Conservation (phyloP, 257 asterid species). For the Agastache rugosa region DNA sequence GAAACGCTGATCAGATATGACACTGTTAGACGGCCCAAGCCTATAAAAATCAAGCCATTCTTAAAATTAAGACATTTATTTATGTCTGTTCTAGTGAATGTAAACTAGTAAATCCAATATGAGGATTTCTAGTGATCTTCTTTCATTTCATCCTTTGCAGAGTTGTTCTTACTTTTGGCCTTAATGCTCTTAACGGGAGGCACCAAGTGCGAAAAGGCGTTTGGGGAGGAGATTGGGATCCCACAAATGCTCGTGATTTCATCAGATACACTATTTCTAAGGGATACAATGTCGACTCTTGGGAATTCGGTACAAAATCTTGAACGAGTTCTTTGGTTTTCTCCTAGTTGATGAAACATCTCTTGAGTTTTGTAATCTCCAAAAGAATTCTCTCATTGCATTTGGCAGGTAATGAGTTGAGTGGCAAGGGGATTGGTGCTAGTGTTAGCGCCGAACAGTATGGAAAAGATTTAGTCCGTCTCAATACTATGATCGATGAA, state of each 20-base stretch:
- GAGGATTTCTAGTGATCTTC: neutral
- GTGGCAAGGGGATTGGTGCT: slow-evolving; percentile 88
- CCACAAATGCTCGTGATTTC: slow-evolving; percentile 75
- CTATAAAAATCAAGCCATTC: neutral
- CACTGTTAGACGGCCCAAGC: neutral
- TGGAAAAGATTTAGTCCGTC: slow-evolving; percentile 65
- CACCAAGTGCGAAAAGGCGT: slow-evolving; percentile 46
- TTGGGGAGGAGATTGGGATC: slow-evolving; percentile 88
- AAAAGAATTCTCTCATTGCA: slow-evolving; percentile 5
- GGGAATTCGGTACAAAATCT: slow-evolving; percentile 82
- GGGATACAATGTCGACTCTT: slow-evolving; percentile 74
- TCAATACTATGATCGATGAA: slow-evolving; percentile 56
- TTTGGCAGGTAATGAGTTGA: slow-evolving; percentile 82
- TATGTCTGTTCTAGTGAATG: neutral
- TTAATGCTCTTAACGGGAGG: slow-evolving; percentile 91
- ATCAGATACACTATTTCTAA: slow-evolving; percentile 71
- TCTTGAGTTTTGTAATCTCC: slow-evolving; percentile 9
- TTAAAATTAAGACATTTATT: neutral
- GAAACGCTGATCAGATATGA: neutral
- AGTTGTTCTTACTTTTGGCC: slow-evolving; percentile 76
- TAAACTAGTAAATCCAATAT: neutral
- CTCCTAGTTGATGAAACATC: neutral
- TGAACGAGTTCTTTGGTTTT: slow-evolving; percentile 14
- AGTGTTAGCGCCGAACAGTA: slow-evolving; percentile 75
- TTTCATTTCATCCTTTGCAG: slow-evolving; percentile 48